These are phyloP conservation scores for Giardia duodenalis DNA, from an alignment of 208 protist species.

Conservation along the genomic window DNA sequence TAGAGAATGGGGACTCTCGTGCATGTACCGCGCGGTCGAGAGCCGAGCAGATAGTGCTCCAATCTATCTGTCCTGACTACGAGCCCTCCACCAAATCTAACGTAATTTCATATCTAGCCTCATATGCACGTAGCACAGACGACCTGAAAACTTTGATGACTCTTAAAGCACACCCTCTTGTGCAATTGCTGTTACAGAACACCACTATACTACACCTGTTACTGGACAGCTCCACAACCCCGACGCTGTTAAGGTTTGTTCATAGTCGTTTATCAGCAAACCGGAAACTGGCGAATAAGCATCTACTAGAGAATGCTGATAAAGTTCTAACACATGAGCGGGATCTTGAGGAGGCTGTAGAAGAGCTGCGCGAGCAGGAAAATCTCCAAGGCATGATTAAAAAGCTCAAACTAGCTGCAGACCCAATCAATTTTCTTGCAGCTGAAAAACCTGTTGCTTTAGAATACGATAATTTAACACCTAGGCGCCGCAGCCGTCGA, in stretches of 20 bases:
- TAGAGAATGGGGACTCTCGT: not conserved
- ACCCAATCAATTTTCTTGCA: not conserved
- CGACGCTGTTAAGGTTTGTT: not conserved
- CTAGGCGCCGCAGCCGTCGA: not conserved
- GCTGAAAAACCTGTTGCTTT: not conserved
- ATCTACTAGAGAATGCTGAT: not conserved
- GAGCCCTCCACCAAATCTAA: not conserved
- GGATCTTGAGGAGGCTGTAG: not conserved
- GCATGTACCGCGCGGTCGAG: not conserved
- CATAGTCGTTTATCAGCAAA: not conserved
- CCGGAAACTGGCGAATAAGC: not conserved
- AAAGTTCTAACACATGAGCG: not conserved
- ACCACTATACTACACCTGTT: not conserved
- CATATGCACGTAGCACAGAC: not conserved
- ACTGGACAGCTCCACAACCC: not conserved
- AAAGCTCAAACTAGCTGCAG: not conserved
- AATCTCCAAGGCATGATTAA: not conserved
- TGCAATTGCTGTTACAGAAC: not conserved
- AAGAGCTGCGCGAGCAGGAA: not conserved
- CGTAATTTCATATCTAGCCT: not conserved
- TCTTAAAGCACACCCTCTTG: not conserved
- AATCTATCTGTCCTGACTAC: not conserved
- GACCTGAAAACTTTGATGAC: not conserved
- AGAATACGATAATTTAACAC: not conserved
- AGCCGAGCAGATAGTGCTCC: too few relatives aligned